phyloP scores from a whole-genome alignment of 2,329 filamentous ascomycete genomes.

The Talaromyces albobiverticillius region DNA sequence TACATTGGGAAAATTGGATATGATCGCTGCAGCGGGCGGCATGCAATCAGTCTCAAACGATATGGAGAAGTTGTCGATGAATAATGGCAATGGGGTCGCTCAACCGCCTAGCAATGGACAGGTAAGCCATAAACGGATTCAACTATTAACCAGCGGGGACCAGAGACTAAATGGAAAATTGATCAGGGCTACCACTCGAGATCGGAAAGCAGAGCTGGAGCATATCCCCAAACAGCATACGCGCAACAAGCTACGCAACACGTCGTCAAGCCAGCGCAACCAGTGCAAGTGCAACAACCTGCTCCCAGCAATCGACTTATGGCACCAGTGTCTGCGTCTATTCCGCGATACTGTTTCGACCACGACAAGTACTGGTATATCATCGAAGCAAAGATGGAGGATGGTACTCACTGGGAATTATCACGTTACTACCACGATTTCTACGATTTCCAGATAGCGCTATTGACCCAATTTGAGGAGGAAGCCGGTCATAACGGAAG shows the following conservation, averaged over 20 bases:
- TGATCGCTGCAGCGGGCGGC: conserved; percentile 23
- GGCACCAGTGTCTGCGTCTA: conserved; percentile 77
- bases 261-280: conserved; percentile 28
- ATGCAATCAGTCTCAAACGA: conserved; percentile 63
- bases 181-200: conserved; percentile 37
- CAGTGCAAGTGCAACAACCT: conserved; percentile 45
- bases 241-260: conserved; percentile 37
- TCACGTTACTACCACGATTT: conserved; percentile 97
- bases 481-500: conserved; percentile 86
- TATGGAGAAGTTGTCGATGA: conserved; percentile 77
- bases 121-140: no score
- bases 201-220: conserved; percentile 34
- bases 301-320: conserved; percentile 55
- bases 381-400: conserved; percentile 85
- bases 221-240: conserved; percentile 24
- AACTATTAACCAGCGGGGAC: no score
- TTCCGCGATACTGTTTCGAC: conserved; percentile 90
- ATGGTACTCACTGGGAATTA: conserved; percentile 88
- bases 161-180: background rate
- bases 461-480: conserved; percentile 85
- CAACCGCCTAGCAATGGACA: conserved; percentile 49
- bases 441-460: conserved; percentile 95
- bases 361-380: conserved; percentile 99
- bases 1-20: conserved; percentile 83
- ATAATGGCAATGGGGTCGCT: conserved; percentile 52